phyloP scores from a whole-genome alignment of 1,139 yeast genomes.

The Pichia sp. region DNA sequence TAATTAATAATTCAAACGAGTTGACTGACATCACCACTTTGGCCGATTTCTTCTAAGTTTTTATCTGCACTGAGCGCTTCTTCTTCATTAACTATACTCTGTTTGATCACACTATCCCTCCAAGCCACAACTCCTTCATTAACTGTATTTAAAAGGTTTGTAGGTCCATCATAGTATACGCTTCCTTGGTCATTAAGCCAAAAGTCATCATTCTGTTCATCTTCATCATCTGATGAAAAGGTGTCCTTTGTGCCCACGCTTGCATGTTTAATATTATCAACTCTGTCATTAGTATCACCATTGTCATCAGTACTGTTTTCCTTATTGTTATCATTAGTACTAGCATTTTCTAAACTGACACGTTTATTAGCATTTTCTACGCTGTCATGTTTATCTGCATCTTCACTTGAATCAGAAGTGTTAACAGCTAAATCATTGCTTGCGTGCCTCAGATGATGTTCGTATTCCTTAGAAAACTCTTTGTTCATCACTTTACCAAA shows the following conservation, averaged over 20 bases:
- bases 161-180: slow-evolving; percentile 53
- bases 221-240: neutral
- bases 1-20: slow-evolving; percentile 1
- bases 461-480: slow-evolving; percentile 12
- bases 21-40: slow-evolving; percentile 9
- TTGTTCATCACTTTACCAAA: slow-evolving; percentile 12
- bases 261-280: no score
- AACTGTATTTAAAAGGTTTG: slow-evolving; percentile 50
- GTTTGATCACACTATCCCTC: slow-evolving; percentile 12
- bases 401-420: neutral
- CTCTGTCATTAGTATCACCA: neutral
- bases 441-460: neutral
- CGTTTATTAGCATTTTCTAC: neutral
- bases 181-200: slow-evolving; percentile 17
- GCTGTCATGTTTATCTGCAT: neutral
- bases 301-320: neutral
- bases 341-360: neutral
- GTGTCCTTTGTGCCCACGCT: neutral
- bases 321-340: neutral
- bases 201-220: slow-evolving; percentile 11
- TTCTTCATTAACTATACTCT: neutral
- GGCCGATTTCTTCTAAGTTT: slow-evolving; percentile 3
- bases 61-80: neutral
- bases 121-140: slow-evolving; percentile 23
- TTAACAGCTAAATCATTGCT: neutral